A percentile compares a stretch with the other conserved stretches of the same genome.
phyloP scores from a whole-genome alignment of 2,329 filamentous ascomycete genomes.

The Epichloe amarillans region DNA sequence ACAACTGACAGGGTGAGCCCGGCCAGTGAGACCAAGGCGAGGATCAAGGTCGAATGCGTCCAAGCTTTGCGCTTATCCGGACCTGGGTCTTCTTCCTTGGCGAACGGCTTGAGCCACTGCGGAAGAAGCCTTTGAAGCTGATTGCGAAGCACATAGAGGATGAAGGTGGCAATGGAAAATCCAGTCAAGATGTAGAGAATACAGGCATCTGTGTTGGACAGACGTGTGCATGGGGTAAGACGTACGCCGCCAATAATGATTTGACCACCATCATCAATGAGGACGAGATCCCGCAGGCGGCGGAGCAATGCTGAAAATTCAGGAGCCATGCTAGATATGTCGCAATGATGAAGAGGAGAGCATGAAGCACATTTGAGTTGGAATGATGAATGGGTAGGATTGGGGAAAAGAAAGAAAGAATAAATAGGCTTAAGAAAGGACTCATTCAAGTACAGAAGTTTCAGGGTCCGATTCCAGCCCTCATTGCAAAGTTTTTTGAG shows the following conservation, averaged over 20 bases:
- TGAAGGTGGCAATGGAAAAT: constrained; percentile 16
- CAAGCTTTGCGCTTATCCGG: constrained; percentile 17
- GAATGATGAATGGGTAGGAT: neutral
- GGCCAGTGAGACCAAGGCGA: constrained; percentile 19
- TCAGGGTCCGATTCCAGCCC: too few species aligned
- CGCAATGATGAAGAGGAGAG: neutral
- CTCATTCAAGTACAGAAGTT: too few species aligned
- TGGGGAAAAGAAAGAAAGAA: neutral
- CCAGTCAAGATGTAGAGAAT: constrained; percentile 12
- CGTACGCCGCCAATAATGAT: neutral
- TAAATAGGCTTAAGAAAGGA: too few species aligned
- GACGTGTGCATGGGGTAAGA: neutral
- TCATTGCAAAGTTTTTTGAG: too few species aligned
- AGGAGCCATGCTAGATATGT: neutral
- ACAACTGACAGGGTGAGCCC: constrained; percentile 23
- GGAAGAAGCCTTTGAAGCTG: constrained; percentile 20
- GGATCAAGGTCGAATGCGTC: constrained; percentile 25
- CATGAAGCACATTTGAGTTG: neutral
- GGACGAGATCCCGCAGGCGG: neutral
- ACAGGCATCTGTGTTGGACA: constrained; percentile 5
- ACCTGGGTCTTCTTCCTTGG: constrained; percentile 21
- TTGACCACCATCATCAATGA: neutral
- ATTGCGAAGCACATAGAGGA: constrained; percentile 16
- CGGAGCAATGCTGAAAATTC: neutral
- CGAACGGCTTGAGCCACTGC: constrained; percentile 30